phyloP scores from a whole-genome alignment of 306 rosid genomes.

The Canavalia gladiata region DNA sequence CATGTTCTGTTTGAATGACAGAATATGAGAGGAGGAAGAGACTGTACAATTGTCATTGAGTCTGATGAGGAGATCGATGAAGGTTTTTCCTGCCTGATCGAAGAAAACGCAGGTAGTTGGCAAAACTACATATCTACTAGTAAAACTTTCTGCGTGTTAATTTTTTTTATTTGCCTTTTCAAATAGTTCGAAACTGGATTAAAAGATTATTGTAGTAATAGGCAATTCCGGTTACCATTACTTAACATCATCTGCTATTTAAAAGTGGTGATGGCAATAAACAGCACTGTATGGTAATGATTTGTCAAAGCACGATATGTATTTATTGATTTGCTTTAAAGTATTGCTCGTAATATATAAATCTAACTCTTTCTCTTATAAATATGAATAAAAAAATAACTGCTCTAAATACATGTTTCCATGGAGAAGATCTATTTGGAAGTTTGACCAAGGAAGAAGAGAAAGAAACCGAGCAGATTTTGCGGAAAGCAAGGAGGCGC shows the following conservation, averaged over 20 bases:
- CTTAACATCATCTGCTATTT: background rate
- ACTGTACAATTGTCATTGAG: slow-evolving; percentile 70
- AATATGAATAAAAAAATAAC: slow-evolving; percentile 39
- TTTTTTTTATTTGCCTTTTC: background rate
- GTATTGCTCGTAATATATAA: background rate
- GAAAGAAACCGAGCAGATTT: slow-evolving; percentile 78
- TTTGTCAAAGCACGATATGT: background rate
- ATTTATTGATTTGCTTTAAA: background rate
- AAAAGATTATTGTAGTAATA: background rate
- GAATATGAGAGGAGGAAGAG: slow-evolving; percentile 63
- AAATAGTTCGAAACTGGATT: slow-evolving; percentile 23
- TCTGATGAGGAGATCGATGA: slow-evolving; percentile 85
- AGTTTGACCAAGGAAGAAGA: slow-evolving; percentile 62
- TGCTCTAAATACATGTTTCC: slow-evolving; percentile 44
- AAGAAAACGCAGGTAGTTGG: slow-evolving; percentile 69
- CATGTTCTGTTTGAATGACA: slow-evolving; percentile 48
- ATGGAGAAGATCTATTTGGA: slow-evolving; percentile 54
- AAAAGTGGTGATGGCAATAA: slow-evolving; percentile 12
- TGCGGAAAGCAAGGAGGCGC: slow-evolving; percentile 87
- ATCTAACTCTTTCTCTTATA: background rate
- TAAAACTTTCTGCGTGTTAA: background rate
- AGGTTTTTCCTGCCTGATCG: slow-evolving; percentile 76
- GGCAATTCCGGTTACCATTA: background rate
- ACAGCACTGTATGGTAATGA: background rate
- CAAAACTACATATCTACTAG: slow-evolving; percentile 31